phyloP scores from a whole-genome alignment of 148 eudicot species.

The Bassia scoparia region DNA sequence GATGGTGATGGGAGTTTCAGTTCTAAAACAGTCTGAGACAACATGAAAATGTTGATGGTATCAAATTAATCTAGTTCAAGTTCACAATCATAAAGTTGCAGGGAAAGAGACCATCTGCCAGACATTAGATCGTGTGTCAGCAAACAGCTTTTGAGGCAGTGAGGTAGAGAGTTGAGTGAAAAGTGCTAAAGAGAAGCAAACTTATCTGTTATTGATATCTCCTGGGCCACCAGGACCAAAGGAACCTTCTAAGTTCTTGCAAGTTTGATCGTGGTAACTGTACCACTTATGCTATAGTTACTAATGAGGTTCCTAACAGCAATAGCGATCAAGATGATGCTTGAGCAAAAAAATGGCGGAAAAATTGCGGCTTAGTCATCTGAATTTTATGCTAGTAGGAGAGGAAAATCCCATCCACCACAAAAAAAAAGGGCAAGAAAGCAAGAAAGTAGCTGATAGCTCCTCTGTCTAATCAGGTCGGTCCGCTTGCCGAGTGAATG shows the following conservation, averaged over 20 bases:
- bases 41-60: slow-evolving; percentile 29
- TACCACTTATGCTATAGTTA: slow-evolving; percentile 88
- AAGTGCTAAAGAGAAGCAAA: slow-evolving; percentile 56
- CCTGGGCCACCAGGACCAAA: slow-evolving; percentile 91
- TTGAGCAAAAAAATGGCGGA: slow-evolving; percentile 63
- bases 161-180: slow-evolving; percentile 86
- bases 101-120: slow-evolving; percentile 75
- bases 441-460: slow-evolving; percentile 50
- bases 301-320: slow-evolving; percentile 93
- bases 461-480: slow-evolving; percentile 48
- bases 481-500: slow-evolving; percentile 81
- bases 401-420: slow-evolving; percentile 39
- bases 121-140: slow-evolving; percentile 91
- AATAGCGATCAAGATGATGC: slow-evolving; percentile 72
- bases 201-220: slow-evolving; percentile 63
- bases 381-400: slow-evolving; percentile 54
- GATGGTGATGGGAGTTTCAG: slow-evolving; percentile 27
- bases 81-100: slow-evolving; percentile 38
- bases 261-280: slow-evolving; percentile 78
- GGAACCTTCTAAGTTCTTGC: slow-evolving; percentile 63
- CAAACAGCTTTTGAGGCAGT: slow-evolving; percentile 95
- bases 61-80: slow-evolving; percentile 38
- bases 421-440: slow-evolving; percentile 60
- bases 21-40: slow-evolving; percentile 31
- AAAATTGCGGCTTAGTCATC: slow-evolving; percentile 52